A percentile compares a stretch with the other conserved stretches of the same genome.
phyloP scores from a whole-genome alignment of 2,329 filamentous ascomycete genomes.

The Pleoardoris graminearum region DNA sequence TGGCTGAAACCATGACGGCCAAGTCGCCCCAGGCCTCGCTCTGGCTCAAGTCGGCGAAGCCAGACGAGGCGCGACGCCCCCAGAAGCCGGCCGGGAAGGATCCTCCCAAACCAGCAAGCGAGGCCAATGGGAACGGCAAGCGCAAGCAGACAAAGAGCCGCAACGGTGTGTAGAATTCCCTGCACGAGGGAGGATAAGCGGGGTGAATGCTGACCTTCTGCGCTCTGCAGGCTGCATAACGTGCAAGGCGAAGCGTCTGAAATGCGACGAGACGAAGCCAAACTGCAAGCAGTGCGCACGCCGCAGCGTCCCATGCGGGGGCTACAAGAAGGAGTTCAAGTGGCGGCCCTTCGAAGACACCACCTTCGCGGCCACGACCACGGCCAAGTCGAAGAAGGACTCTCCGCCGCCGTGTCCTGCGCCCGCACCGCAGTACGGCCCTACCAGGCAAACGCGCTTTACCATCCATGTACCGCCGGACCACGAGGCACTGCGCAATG shows the following conservation, averaged over 20 bases:
- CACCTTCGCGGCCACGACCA: constrained; percentile 54
- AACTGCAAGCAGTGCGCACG: constrained; percentile 68
- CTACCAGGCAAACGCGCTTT: not conserved
- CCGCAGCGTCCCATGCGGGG: constrained; percentile 67
- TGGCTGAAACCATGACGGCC: constrained; percentile 62
- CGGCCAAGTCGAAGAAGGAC: constrained; percentile 51
- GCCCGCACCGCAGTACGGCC: not conserved
- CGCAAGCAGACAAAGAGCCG: constrained; percentile 76
- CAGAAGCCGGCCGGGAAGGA: constrained; percentile 24
- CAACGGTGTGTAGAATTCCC: constrained; percentile 61
- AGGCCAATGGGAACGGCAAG: constrained; percentile 53
- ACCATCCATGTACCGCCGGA: constrained; percentile 3
- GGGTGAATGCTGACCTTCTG: constrained; percentile 12
- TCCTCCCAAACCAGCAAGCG: constrained; percentile 30
- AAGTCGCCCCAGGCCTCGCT: constrained; percentile 56
- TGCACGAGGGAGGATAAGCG: not conserved
- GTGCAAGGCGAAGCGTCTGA: constrained; percentile 72
- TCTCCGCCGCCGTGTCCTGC: constrained; percentile 2
- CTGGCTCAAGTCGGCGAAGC: constrained; percentile 41
- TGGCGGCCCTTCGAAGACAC: constrained; percentile 72
- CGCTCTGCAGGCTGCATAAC: constrained; percentile 65
- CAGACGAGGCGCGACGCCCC: constrained; percentile 30
- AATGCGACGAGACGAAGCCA: constrained; percentile 74
- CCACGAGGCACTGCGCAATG: constrained; percentile 13
- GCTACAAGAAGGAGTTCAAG: constrained; percentile 77